Conservation (phyloP, 2,329 filamentous ascomycete species). For the Beauveria sp. region DNA sequence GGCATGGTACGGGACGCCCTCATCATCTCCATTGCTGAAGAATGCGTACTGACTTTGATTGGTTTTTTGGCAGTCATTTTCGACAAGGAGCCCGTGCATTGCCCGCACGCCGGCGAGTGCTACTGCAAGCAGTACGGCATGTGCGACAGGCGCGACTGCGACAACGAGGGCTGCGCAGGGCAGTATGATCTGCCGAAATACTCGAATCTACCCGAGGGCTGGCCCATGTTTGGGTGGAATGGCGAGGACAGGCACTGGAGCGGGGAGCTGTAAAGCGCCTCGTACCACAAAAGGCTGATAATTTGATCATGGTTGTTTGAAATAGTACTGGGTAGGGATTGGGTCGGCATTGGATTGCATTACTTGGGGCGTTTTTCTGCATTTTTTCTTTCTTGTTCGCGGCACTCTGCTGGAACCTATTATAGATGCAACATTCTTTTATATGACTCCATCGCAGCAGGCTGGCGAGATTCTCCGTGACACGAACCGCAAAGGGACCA, state of each 20-base stretch:
- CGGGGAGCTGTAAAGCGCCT: neutral
- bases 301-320: neutral
- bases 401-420: neutral
- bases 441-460: neutral
- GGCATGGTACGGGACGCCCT: slow-evolving; percentile 44
- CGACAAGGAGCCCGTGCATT: slow-evolving; percentile 49
- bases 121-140: slow-evolving; percentile 61
- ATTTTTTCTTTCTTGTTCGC: neutral
- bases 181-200: slow-evolving; percentile 53
- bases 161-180: slow-evolving; percentile 41
- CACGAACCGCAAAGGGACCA: too few species aligned
- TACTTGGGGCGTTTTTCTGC: neutral
- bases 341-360: neutral
- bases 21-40: neutral
- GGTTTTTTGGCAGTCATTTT: slow-evolving; percentile 41
- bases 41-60: neutral
- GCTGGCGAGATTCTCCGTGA: too few species aligned
- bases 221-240: slow-evolving; percentile 52
- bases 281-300: slow-evolving; percentile 1
- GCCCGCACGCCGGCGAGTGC: slow-evolving; percentile 52
- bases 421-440: neutral
- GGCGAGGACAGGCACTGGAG: slow-evolving; percentile 20
- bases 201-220: slow-evolving; percentile 50
- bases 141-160: slow-evolving; percentile 37
- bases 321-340: neutral